Conservation (phyloP, 768 basidiomycete species). For the Pleurotus cornucopiae region DNA sequence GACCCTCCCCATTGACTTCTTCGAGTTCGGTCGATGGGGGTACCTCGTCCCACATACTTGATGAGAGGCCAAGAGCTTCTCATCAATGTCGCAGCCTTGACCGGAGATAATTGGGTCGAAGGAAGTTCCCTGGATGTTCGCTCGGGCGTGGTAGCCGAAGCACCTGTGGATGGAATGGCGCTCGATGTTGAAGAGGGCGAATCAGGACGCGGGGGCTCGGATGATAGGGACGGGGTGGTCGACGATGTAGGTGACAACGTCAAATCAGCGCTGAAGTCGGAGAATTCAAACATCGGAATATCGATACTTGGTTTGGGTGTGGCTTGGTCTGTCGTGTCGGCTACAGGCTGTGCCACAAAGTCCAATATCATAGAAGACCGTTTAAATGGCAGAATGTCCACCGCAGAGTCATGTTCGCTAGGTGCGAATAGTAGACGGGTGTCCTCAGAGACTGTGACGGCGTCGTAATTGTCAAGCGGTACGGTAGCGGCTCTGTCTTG, state of each 20-base stretch:
- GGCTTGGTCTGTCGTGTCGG: neutral
- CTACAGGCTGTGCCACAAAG: neutral
- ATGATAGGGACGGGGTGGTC: neutral
- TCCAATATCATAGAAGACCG: neutral
- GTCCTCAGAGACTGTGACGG: neutral
- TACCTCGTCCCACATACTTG: slow-evolving; percentile 43
- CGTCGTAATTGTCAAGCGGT: slow-evolving; percentile 4
- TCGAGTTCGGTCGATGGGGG: slow-evolving; percentile 40
- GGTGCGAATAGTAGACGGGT: neutral
- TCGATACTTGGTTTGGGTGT: neutral
- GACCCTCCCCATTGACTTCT: slow-evolving; percentile 40
- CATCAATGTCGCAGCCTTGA: slow-evolving; percentile 22
- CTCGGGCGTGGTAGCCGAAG: neutral
- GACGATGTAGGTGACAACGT: slow-evolving; percentile 2
- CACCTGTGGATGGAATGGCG: neutral
- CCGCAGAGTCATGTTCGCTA: slow-evolving; percentile 3
- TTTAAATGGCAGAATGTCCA: slow-evolving; percentile 3
- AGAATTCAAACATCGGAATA: slow-evolving; percentile 2
- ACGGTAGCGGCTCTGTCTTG: slow-evolving; percentile 1
- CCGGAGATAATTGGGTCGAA: slow-evolving; percentile 22
- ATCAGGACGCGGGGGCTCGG: neutral
- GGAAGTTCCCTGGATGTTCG: slow-evolving; percentile 13
- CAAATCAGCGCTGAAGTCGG: slow-evolving; percentile 1
- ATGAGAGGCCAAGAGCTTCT: slow-evolving; percentile 42
- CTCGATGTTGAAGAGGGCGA: slow-evolving; percentile 1